These are phyloP conservation scores for Huntiella abstrusa DNA, from an alignment of 2,329 filamentous ascomycete species.

Conservation along the genomic window DNA sequence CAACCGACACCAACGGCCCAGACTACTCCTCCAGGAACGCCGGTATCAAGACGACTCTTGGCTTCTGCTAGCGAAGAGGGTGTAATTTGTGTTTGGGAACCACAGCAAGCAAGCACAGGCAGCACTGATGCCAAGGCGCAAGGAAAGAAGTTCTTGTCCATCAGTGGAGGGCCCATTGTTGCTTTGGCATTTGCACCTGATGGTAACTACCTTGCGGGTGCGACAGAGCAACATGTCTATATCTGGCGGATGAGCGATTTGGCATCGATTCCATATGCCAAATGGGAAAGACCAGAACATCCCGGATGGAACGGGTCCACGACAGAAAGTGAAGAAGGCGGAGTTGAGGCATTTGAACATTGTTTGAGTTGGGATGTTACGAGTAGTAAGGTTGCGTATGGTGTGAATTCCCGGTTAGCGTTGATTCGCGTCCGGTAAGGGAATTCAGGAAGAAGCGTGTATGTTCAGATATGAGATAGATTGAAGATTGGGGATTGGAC, in stretches of 20 bases:
- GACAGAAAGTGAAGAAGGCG: constrained; percentile 19
- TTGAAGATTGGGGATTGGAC: too few species aligned
- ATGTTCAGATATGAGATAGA: too few species aligned
- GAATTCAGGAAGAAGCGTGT: not conserved
- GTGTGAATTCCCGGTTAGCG: constrained; percentile 38
- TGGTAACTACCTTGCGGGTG: constrained; percentile 42
- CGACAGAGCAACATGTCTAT: constrained; percentile 36
- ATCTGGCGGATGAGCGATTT: constrained; percentile 47
- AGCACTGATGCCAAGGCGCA: not conserved
- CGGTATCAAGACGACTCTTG: constrained; percentile 28
- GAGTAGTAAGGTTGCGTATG: constrained; percentile 44
- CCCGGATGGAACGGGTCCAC: constrained; percentile 40
- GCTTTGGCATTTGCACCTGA: constrained; percentile 44
- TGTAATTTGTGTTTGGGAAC: constrained; percentile 44
- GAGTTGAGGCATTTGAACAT: constrained; percentile 41
- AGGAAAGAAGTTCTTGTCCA: constrained; percentile 37
- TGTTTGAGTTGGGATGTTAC: constrained; percentile 43
- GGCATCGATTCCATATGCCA: constrained; percentile 34
- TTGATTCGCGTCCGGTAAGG: constrained; percentile 28
- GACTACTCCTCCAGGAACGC: not conserved
- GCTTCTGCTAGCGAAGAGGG: constrained; percentile 45
- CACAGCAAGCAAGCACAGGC: constrained; percentile 16
- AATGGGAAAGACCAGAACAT: constrained; percentile 37
- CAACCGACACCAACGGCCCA: constrained; percentile 26
- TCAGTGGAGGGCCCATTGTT: constrained; percentile 34